phyloP scores from a whole-genome alignment of 2,329 filamentous ascomycete genomes.

The Cladosporium sp. region DNA sequence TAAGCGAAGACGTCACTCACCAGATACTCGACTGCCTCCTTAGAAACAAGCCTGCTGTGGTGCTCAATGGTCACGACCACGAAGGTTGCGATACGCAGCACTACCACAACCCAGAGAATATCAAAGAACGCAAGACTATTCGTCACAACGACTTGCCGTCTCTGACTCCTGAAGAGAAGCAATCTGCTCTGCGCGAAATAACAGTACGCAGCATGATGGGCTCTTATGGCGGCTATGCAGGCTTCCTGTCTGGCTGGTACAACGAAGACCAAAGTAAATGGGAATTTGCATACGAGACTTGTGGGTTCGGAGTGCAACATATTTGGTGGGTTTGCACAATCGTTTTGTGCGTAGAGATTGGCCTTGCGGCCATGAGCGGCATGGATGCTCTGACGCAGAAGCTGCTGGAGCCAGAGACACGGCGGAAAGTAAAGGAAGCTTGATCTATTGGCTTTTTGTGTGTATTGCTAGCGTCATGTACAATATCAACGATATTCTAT shows the following conservation, averaged over 20 bases:
- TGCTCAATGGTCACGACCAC: slow-evolving; percentile 92
- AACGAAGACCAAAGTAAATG: slow-evolving; percentile 67
- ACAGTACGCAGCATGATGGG: slow-evolving; percentile 99
- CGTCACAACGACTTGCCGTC: not conserved
- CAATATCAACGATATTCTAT: too few relatives aligned
- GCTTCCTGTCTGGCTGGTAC: slow-evolving; percentile 84
- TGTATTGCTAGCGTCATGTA: not conserved
- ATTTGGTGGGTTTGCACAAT: slow-evolving; percentile 91
- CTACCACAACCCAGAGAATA: slow-evolving; percentile 36
- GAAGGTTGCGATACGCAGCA: slow-evolving; percentile 89
- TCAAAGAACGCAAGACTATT: not conserved
- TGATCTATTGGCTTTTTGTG: not conserved
- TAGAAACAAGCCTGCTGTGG: slow-evolving; percentile 61
- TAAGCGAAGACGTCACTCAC: slow-evolving; percentile 63
- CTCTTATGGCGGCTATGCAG: slow-evolving; percentile 85
- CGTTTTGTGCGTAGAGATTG: slow-evolving; percentile 51
- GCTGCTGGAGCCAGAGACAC: not conserved
- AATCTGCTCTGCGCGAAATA: slow-evolving; percentile 62
- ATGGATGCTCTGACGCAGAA: not conserved
- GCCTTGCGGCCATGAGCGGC: slow-evolving; percentile 19
- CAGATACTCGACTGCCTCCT: slow-evolving; percentile 62
- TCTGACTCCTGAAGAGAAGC: not conserved
- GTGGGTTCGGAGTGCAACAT: slow-evolving; percentile 77
- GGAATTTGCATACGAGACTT: slow-evolving; percentile 74
- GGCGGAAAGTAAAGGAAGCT: not conserved